These are phyloP conservation scores for Botryosphaeria dothidea DNA, from an alignment of 2,329 filamentous ascomycete species.

Conservation along the genomic window DNA sequence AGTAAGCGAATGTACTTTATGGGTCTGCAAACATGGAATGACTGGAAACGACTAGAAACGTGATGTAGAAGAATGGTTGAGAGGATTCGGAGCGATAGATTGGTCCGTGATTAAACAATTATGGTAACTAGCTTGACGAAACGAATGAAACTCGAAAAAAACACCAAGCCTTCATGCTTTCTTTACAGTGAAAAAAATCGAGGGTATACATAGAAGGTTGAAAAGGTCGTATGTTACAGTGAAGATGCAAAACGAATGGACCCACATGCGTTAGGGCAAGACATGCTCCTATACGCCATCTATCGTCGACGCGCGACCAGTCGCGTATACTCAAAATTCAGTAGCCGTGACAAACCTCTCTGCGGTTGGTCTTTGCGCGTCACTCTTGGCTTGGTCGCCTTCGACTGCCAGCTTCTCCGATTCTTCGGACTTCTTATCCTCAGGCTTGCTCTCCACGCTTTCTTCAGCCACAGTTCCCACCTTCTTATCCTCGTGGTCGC, in stretches of 20 bases:
- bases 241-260: neutral
- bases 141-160: neutral
- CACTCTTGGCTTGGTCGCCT: slow-evolving; percentile 6
- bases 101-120: neutral
- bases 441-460: neutral
- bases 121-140: neutral
- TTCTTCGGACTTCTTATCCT: slow-evolving; percentile 11
- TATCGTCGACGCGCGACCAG: neutral
- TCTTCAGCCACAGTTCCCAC: neutral
- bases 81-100: neutral
- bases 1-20: neutral
- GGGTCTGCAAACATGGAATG: no score
- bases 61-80: neutral
- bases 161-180: neutral
- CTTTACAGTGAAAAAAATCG: neutral
- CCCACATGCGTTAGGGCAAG: neutral
- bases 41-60: neutral
- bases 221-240: neutral
- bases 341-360: slow-evolving; percentile 59
- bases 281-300: neutral
- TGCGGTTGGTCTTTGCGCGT: slow-evolving; percentile 35
- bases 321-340: slow-evolving; percentile 29
- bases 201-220: neutral
- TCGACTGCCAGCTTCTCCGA: neutral
- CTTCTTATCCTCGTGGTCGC: slow-evolving; percentile 1